phyloP scores from a whole-genome alignment of 208 protist species.

The Trypanosoma avium region DNA sequence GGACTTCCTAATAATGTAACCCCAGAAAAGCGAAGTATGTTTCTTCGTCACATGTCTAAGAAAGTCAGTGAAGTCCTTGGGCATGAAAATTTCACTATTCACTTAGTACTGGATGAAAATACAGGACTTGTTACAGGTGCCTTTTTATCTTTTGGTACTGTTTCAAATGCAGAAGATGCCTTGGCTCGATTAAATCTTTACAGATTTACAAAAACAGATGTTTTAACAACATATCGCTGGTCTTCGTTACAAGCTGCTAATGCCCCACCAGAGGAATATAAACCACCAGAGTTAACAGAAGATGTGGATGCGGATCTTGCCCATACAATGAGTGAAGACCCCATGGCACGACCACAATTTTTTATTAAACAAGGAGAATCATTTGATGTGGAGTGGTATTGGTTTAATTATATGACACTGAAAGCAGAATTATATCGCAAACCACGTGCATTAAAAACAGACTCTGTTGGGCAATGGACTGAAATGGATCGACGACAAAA shows the following conservation, averaged over 20 bases:
- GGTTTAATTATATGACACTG: conserved; percentile 81
- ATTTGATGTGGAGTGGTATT: conserved; percentile 84
- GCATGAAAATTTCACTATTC: conserved; percentile 67
- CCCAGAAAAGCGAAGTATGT: conserved; percentile 72
- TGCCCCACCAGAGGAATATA: conserved; percentile 61
- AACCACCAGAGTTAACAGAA: conserved; percentile 49
- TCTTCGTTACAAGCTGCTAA: conserved; percentile 57
- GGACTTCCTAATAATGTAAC: conserved; percentile 84
- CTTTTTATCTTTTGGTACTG: conserved; percentile 75
- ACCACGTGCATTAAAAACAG: conserved; percentile 61
- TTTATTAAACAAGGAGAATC: conserved; percentile 71
- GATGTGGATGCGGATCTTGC: conserved; percentile 58
- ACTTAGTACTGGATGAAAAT: conserved; percentile 63
- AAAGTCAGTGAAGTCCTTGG: conserved; percentile 70
- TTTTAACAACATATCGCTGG: conserved; percentile 83
- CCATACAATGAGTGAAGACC: conserved; percentile 85
- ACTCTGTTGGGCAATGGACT: conserved; percentile 72
- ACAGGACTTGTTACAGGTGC: conserved; percentile 70
- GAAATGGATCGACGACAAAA: conserved; percentile 77
- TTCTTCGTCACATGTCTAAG: conserved; percentile 60
- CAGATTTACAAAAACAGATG: conserved; percentile 68
- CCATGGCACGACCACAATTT: conserved; percentile 81
- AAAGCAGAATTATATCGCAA: conserved; percentile 74
- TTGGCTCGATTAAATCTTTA: conserved; percentile 85
- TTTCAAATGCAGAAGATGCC: conserved; percentile 68